Evolutionary conservation across 208 protist genomes (phyloP).

Genomic region (Spongospora subterranea): DNA sequence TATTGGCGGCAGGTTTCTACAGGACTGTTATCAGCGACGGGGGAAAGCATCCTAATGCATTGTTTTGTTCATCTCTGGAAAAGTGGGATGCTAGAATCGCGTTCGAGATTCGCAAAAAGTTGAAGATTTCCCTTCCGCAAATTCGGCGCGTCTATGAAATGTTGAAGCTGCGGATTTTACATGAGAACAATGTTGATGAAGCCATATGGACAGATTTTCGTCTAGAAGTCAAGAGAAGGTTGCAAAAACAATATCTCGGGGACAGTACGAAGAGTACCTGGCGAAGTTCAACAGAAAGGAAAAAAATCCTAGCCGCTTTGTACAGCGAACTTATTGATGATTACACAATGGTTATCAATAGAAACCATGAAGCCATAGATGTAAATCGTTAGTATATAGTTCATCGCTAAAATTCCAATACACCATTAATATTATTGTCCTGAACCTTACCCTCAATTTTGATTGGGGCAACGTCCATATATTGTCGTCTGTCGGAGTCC

Average conservation of each 20-base stretch:
- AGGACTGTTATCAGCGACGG: not conserved
- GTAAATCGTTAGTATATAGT: too few relatives aligned
- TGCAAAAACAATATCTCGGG: not conserved
- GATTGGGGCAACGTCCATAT: too few relatives aligned
- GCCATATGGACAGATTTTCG: not conserved
- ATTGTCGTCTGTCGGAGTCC: too few relatives aligned
- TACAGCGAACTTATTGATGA: conserved; percentile 12
- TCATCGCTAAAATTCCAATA: too few relatives aligned
- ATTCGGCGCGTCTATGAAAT: conserved; percentile 52
- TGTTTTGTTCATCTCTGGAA: not conserved
- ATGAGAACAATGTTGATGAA: not conserved
- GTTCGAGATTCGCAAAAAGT: not conserved
- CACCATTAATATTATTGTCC: too few relatives aligned
- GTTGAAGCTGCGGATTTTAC: not conserved
- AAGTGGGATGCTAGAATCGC: not conserved
- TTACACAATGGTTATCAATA: not conserved
- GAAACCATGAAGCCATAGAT: too few relatives aligned
- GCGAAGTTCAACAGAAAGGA: not conserved
- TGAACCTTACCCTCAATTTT: too few relatives aligned
- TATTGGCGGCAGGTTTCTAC: not conserved
- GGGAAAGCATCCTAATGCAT: not conserved
- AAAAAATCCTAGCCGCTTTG: not conserved
- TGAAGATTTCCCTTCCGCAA: conserved; percentile 1
- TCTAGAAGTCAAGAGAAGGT: conserved; percentile 11
- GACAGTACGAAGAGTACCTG: not conserved